Base-by-base conservation (phyloP, 2,329 filamentous ascomycete species). In the Cladorrhinum sp. region DNA sequence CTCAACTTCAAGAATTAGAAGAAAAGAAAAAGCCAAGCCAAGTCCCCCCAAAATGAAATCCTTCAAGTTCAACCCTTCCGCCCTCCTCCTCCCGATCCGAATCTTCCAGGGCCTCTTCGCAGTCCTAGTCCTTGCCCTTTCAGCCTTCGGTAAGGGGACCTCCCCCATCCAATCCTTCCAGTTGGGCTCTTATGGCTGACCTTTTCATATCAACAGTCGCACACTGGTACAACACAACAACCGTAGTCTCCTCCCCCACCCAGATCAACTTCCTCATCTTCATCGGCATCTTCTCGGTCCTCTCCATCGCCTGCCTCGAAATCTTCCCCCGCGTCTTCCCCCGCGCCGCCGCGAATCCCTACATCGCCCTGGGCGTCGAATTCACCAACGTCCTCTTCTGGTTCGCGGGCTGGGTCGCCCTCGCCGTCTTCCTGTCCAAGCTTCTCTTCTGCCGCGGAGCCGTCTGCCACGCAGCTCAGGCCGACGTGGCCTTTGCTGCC, bases 371-470 rank as follows among this genome's bases (percentile, higher is more conserved):
- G 33, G 75, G 72, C 24, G 64, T 86, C 62, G 84, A 86, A 66
- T 68, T 79, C 48, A 66, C 93, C 24, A 95, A 91, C 16, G 87
- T 88, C 76, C 80, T 96, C 59, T 96, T 96, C 79, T 96, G 92
- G 92, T 94, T 97, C 72, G 86, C 89, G 0, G 91, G 91, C 5
- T 89, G 91, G 69, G 86, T 96, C 65, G 90, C 91, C 9, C 77
- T 86, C 20, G 76, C 82, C 49, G 78, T 82, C 64, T 86, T 85
- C 73, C 79, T 87, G 65, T 75, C 77, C 69, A 74, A 75, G 57
- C 75, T 87, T 55, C 73, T 80, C 59, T 84, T 84, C 74, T 87
- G 85, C 73, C 75, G 77, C 26, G 85, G 84, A 48, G 75, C 74
- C 39, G 81, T 86, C 24, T 88, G 85, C 74, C 75, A 75, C 23